Percentiles rank a stretch among this genome's conserved stretches.
Evolutionary conservation across 2,329 filamentous ascomycete genomes (phyloP).

Genomic region (Fusarium begoniae): DNA sequence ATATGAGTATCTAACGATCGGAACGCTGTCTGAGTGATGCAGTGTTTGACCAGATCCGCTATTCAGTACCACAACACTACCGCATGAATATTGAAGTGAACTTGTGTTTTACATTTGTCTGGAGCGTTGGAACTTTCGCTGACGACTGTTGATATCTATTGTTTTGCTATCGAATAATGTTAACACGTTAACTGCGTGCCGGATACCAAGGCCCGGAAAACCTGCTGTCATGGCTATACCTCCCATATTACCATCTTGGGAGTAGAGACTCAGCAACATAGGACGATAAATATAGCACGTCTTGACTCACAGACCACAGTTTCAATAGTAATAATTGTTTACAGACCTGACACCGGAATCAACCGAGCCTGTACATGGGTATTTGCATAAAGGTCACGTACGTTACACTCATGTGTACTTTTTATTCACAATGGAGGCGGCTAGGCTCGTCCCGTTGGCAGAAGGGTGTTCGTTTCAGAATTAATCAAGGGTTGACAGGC

Average conservation of each 20-base stretch:
- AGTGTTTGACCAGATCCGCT: background rate
- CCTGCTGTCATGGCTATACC: background rate
- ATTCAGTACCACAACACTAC: background rate
- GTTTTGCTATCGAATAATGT: background rate
- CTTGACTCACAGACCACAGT: conserved; percentile 15
- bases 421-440: conserved; percentile 1
- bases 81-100: background rate
- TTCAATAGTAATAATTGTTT: background rate
- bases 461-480: conserved; percentile 28
- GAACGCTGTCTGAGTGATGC: background rate
- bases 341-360: conserved; percentile 23
- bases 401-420: background rate
- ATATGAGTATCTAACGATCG: background rate
- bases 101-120: conserved; percentile 1
- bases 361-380: conserved; percentile 27
- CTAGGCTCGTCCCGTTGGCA: conserved; percentile 15
- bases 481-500: conserved; percentile 13
- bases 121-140: background rate
- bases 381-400: conserved; percentile 4
- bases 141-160: background rate
- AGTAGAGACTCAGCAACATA: conserved; percentile 10
- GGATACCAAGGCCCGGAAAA: background rate
- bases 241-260: background rate
- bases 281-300: background rate
- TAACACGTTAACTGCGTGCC: background rate